A percentile compares a stretch with the other conserved stretches of the same genome.
phyloP scores from a whole-genome alignment of 352 stramenopile genomes.

The Phytophthora sp. region DNA sequence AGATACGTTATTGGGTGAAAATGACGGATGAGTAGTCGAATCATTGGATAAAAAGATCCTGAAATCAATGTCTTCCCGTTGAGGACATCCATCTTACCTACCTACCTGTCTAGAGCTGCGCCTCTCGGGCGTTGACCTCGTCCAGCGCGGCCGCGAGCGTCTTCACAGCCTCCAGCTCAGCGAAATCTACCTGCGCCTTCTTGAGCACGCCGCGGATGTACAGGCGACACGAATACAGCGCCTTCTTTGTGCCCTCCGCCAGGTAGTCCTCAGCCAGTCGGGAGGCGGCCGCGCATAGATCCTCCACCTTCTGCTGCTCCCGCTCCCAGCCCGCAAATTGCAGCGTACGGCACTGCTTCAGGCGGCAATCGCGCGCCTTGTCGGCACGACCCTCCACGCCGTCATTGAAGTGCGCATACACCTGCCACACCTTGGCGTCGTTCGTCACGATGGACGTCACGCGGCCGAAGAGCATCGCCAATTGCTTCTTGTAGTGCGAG shows the following conservation, averaged over 20 bases:
- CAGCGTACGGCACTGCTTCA: conserved; percentile 80
- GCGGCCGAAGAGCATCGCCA: conserved; percentile 79
- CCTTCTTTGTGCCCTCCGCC: conserved; percentile 74
- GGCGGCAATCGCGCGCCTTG: conserved; percentile 78
- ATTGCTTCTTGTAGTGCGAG: conserved; percentile 71
- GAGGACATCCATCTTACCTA: conserved; percentile 1
- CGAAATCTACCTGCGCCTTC: conserved; percentile 81
- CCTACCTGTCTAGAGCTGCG: conserved; percentile 45
- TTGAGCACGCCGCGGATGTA: conserved; percentile 81
- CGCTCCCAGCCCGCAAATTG: conserved; percentile 78
- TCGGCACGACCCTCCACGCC: conserved; percentile 55
- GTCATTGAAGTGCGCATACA: conserved; percentile 86
- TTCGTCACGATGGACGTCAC: conserved; percentile 82
- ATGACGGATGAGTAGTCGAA: background rate
- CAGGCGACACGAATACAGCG: conserved; percentile 75
- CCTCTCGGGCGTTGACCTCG: conserved; percentile 59
- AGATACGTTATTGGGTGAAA: conserved; percentile 21
- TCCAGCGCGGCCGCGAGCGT: conserved; percentile 55
- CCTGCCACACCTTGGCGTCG: conserved; percentile 82
- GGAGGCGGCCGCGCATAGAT: conserved; percentile 62
- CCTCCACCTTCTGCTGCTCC: conserved; percentile 57
- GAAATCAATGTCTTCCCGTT: conserved; percentile 2
- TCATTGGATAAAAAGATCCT: conserved; percentile 16
- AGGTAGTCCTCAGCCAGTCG: conserved; percentile 73
- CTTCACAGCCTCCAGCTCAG: conserved; percentile 50